Conservation (phyloP, 805 yeast species). For the Zygosaccharomyces gambellarensis region DNA sequence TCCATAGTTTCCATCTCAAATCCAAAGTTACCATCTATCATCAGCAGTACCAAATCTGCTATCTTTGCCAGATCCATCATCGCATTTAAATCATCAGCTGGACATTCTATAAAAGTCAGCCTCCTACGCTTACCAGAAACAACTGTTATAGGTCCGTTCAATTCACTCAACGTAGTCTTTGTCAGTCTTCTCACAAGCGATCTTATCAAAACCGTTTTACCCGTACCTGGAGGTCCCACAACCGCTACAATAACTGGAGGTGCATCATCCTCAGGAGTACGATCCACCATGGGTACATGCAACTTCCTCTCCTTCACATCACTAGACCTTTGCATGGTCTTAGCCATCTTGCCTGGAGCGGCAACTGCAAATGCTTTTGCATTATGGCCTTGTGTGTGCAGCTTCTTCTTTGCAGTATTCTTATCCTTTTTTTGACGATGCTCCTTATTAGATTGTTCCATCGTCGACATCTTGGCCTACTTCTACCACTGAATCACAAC, state of each 20-base stretch:
- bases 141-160: slow-evolving; percentile 94
- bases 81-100: slow-evolving; percentile 80
- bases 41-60: slow-evolving; percentile 82
- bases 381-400: slow-evolving; percentile 81
- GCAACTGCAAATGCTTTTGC: slow-evolving; percentile 80
- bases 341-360: slow-evolving; percentile 80
- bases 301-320: slow-evolving; percentile 76
- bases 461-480: slow-evolving; percentile 9
- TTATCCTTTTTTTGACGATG: slow-evolving; percentile 61
- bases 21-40: slow-evolving; percentile 97
- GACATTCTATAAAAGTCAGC: slow-evolving; percentile 86
- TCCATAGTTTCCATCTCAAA: slow-evolving; percentile 99
- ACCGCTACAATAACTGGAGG: slow-evolving; percentile 96
- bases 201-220: slow-evolving; percentile 88
- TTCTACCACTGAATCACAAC: background rate
- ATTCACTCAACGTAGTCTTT: slow-evolving; percentile 77
- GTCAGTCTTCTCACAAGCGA: slow-evolving; percentile 84
- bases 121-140: slow-evolving; percentile 94
- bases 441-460: slow-evolving; percentile 70
- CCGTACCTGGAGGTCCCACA: slow-evolving; percentile 99
- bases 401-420: slow-evolving; percentile 74
- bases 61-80: slow-evolving; percentile 96
- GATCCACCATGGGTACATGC: slow-evolving; percentile 96
- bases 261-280: slow-evolving; percentile 96
- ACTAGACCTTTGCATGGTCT: slow-evolving; percentile 76